Evolutionary conservation across 306 rosid species (phyloP), one percentile per base, ranked within the genome.

Genomic region (Corylus americana): DNA sequence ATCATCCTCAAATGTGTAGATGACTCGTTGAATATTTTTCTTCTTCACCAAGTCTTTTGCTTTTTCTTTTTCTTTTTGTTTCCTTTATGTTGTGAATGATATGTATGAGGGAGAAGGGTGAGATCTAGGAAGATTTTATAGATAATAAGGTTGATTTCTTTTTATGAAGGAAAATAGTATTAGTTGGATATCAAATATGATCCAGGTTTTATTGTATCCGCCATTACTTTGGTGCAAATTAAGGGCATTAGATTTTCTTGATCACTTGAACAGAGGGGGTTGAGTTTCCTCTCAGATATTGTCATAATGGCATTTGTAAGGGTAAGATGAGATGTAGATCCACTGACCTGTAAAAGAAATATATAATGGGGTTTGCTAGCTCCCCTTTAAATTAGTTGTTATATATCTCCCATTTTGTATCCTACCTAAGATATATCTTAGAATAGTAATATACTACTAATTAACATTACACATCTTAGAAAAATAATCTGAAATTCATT

Each of bases 1-100:
- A 85, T 79, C 97, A 78, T 78, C 85, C 90, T 77, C 94, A 87
- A 84, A 69, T 83, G 66, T 93, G 96, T 80, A 88, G 83, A 85
- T 89, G 88, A 89, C 75, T 4, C 0, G 0, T 53, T 5, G 8
- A 37, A 54, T 18, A 20, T 50, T 25, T 55, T 11, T 67, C 58
- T 9, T 7, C 45, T 48, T 8, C 27, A 2, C 74, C 29, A 44
- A 50, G n/a, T 54, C 18, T 58, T 49, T 22, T 71, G 6, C 5
- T 4, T 27, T 71, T 71, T 29, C 16, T 10, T n/a, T 13, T 70
- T 35, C 4, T 4, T 54, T 4, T 37, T 4, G 35, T 31, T 31
- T 31, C 35, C 4, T 55, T 67, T 39, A 4, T 67, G 51, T 67
- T 68, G 27, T 42, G 51, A 39, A 68, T 18, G 72, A 7, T 9